Percentiles rank a stretch among this genome's conserved stretches.
Conservation (phyloP, 257 asterid species). For the Jasminum sambac region DNA sequence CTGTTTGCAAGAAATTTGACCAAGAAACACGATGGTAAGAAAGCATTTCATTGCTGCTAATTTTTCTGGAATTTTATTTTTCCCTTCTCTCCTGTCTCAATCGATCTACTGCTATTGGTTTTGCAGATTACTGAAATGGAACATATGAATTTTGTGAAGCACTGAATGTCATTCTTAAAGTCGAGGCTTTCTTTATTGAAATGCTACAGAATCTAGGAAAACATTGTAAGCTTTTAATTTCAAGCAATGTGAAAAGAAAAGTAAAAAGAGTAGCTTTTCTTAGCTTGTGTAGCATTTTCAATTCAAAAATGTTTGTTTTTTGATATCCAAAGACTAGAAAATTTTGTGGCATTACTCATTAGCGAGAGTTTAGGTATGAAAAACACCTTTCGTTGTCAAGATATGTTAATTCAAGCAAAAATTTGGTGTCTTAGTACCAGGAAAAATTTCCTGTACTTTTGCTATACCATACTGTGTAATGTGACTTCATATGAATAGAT, state of each 20-base stretch:
- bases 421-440: constrained; percentile 25
- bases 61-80: not conserved
- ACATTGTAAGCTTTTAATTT: constrained; percentile 15
- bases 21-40: constrained; percentile 90
- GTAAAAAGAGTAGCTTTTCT: constrained; percentile 17
- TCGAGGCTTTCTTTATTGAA: constrained; percentile 21
- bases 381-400: constrained; percentile 22
- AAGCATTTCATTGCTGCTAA: not conserved
- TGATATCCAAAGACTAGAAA: constrained; percentile 22
- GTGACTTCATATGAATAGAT: too few relatives aligned
- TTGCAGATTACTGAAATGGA: constrained; percentile 46
- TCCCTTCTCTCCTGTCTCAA: constrained; percentile 8
- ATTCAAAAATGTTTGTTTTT: constrained; percentile 3
- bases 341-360: constrained; percentile 16
- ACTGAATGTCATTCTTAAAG: constrained; percentile 21
- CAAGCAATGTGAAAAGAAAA: constrained; percentile 9
- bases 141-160: not conserved
- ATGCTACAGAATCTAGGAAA: constrained; percentile 42
- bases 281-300: constrained; percentile 41
- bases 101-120: constrained; percentile 15
- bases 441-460: too few relatives aligned
- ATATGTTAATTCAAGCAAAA: constrained; percentile 30
- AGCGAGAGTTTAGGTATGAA: constrained; percentile 23
- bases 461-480: too few relatives aligned
- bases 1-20: constrained; percentile 73